Evolutionary conservation across 176 grass and related monocot species (phyloP).

Genomic region (Aegilops tauschii): DNA sequence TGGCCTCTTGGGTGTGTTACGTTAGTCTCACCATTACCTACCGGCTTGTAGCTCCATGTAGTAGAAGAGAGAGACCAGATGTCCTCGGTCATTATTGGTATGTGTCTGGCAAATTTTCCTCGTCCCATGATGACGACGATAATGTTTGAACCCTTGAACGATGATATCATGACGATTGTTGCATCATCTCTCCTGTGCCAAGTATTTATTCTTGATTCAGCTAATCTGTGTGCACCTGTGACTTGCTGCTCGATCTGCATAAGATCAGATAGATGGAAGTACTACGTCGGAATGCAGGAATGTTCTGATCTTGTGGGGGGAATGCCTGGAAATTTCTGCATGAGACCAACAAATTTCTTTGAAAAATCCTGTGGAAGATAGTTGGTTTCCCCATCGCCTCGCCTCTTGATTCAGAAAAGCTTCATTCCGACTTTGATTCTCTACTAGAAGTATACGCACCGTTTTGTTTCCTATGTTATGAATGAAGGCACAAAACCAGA

Average conservation of each 20-base stretch:
- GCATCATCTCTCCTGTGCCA: constrained; percentile 19
- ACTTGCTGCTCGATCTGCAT: neutral
- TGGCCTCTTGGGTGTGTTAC: constrained; percentile 40
- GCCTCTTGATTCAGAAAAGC: no score
- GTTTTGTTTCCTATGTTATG: no score
- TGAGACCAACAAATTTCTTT: no score
- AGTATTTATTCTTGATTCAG: neutral
- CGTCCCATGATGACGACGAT: constrained; percentile 48
- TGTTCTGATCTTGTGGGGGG: neutral
- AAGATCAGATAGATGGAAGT: neutral
- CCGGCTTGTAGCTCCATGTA: constrained; percentile 37
- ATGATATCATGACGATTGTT: constrained; percentile 46
- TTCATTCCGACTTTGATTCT: no score
- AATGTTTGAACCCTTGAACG: constrained; percentile 58
- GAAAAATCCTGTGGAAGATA: no score
- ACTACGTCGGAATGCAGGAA: neutral
- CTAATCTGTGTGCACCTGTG: neutral
- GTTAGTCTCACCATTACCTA: constrained; percentile 34
- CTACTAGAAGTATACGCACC: no score
- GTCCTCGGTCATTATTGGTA: constrained; percentile 1
- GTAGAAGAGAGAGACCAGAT: constrained; percentile 35
- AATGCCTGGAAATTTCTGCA: neutral
- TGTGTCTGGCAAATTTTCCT: constrained; percentile 43
- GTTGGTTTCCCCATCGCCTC: no score
- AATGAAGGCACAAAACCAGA: no score